Evolutionary conservation across 2,329 filamentous ascomycete species (phyloP).

Genomic region (Ophiostoma sp.): DNA sequence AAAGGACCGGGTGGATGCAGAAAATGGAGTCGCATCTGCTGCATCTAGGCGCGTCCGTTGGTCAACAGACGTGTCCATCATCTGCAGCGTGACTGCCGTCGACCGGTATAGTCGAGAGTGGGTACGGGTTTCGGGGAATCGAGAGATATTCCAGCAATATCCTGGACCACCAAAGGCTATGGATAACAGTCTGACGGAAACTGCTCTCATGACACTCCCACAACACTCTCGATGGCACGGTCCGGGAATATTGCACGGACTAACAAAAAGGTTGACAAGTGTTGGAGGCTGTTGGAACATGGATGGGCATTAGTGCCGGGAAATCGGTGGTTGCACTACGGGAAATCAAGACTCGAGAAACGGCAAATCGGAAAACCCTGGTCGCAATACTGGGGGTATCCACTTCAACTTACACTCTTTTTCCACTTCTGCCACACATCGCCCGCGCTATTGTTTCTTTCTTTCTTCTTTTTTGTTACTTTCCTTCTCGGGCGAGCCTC

Average conservation of each 20-base stretch:
- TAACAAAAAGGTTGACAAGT: too few relatives aligned
- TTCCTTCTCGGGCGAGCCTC: background rate
- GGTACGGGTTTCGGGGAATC: background rate
- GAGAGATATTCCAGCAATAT: background rate
- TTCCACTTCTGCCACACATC: background rate
- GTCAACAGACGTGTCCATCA: background rate
- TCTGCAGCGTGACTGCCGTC: background rate
- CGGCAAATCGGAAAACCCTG: background rate
- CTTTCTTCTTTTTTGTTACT: background rate
- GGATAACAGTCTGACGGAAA: background rate
- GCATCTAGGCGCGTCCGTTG: background rate
- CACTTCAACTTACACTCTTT: background rate
- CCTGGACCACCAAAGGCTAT: background rate
- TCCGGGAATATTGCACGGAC: background rate
- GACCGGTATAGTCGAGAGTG: background rate
- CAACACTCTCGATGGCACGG: background rate
- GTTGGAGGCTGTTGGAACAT: background rate
- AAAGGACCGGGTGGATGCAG: constrained; percentile 2
- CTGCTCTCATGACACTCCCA: background rate
- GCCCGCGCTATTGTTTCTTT: background rate
- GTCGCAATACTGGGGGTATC: too few relatives aligned
- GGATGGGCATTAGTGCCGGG: background rate
- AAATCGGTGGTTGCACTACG: background rate
- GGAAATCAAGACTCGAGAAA: background rate
- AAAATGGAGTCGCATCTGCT: background rate